These are phyloP conservation scores for sweet orange (Citrus sinensis) DNA, from an alignment of 345 rosid genomes.

Conservation along the genomic window DVS_A1.0 CM039163.1:28711001-28711500, in stretches of 20 bases:
- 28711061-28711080: slow-evolving; percentile 86
- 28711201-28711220: neutral
- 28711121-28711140: slow-evolving; percentile 77
- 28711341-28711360: no score
- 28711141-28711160: slow-evolving; percentile 72
- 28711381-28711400: no score
- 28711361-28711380: no score
- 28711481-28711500: no score
- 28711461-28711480: no score
- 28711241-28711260: neutral
- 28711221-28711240: neutral
- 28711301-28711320: neutral
- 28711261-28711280: neutral
- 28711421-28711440: no score
- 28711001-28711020: slow-evolving; percentile 91
- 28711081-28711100: slow-evolving; percentile 79
- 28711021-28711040: slow-evolving; percentile 76
- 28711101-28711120: slow-evolving; percentile 61
- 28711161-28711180: slow-evolving; percentile 80
- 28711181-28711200: slow-evolving; percentile 6
- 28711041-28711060: slow-evolving; percentile 89
- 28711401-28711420: no score
- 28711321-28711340: no score
- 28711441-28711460: no score
- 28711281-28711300: neutral